Evolutionary conservation across 2,329 filamentous ascomycete species (phyloP).

Genomic region (Daldinia sp.): DNA sequence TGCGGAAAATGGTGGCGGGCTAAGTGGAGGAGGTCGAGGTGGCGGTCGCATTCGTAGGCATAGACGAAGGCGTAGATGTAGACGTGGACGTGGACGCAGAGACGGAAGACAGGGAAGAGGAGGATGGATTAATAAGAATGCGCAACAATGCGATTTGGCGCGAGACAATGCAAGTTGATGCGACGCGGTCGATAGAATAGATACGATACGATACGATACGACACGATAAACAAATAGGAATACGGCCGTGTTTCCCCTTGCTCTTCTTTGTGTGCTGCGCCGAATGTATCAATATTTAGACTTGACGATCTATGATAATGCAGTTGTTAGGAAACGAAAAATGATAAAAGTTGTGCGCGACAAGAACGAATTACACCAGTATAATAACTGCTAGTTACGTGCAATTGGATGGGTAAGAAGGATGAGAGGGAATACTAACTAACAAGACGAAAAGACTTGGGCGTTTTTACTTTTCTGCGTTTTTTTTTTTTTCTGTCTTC

Average conservation of each 20-base stretch:
- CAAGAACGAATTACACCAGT: not conserved
- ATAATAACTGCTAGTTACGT: not conserved
- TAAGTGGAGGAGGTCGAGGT: conserved; percentile 18
- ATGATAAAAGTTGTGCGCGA: not conserved
- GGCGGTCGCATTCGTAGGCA: conserved; percentile 22
- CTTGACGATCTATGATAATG: not conserved
- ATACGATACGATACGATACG: conserved; percentile 24
- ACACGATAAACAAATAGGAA: conserved; percentile 25
- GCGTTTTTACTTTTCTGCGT: conserved; percentile 15
- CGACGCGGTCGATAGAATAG: conserved; percentile 1
- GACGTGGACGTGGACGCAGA: not conserved
- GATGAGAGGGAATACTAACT: not conserved
- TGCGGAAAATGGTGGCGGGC: conserved; percentile 13
- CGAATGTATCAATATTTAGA: conserved; percentile 2
- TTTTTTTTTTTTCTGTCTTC: not conserved
- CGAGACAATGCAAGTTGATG: conserved; percentile 21
- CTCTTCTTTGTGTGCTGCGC: not conserved
- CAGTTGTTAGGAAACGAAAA: not conserved
- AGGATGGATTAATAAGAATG: conserved; percentile 24
- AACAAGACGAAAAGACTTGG: not conserved
- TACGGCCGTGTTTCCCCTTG: conserved; percentile 5
- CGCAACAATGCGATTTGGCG: conserved; percentile 24
- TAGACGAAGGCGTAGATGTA: not conserved
- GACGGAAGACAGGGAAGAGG: not conserved
- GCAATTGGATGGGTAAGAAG: not conserved